These are phyloP conservation scores for Stenogyne calaminthoides DNA, from an alignment of 305 asterid genomes.

Conservation along the genomic window DNA sequence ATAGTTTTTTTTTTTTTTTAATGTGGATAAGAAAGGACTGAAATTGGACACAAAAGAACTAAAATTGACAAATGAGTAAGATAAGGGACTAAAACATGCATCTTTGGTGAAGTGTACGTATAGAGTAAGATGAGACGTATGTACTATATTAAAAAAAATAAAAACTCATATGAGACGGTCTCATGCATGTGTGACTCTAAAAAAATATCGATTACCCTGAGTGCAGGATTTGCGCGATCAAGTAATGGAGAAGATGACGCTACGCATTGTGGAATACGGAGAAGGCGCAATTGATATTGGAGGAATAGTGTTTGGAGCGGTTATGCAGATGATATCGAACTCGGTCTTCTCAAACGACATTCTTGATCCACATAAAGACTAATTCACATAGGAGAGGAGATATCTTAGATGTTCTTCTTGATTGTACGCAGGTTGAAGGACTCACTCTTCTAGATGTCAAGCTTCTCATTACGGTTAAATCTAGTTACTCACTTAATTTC, in stretches of 20 bases:
- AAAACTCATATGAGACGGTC: too few relatives aligned
- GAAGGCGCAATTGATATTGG: neutral
- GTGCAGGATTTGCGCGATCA: neutral
- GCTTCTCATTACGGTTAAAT: neutral
- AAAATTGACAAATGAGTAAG: too few relatives aligned
- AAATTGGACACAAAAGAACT: too few relatives aligned
- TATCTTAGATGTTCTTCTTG: neutral
- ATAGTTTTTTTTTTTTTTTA: too few relatives aligned
- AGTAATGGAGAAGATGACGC: neutral
- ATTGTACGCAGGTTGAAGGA: neutral
- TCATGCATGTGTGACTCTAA: too few relatives aligned
- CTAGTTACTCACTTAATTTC: too few relatives aligned
- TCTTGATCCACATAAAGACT: neutral
- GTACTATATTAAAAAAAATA: too few relatives aligned
- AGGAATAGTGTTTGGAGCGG: neutral
- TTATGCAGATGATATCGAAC: neutral
- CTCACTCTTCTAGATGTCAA: neutral
- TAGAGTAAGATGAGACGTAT: too few relatives aligned
- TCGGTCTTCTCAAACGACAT: neutral
- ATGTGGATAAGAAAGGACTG: too few relatives aligned
- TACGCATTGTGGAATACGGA: neutral
- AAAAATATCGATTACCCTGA: too few relatives aligned
- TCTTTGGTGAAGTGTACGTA: too few relatives aligned
- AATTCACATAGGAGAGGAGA: neutral
- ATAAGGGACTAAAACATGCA: too few relatives aligned